These are phyloP conservation scores for Coffea humblotiana DNA, from an alignment of 305 asterid species.

Conservation along the genomic window DNA sequence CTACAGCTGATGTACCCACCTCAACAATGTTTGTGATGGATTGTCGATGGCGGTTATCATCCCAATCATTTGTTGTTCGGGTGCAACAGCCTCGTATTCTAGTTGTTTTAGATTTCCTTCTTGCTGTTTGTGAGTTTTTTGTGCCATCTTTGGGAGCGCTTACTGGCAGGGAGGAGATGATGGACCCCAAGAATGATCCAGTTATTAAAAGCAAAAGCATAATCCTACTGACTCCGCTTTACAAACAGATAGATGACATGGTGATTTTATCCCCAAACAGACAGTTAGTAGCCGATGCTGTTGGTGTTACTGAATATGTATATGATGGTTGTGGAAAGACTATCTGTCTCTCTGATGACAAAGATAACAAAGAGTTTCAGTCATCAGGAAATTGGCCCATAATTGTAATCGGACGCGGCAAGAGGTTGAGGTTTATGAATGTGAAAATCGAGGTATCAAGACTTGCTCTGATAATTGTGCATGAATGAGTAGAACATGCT, in stretches of 20 bases:
- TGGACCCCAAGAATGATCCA: constrained; percentile 92
- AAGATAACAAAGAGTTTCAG: constrained; percentile 53
- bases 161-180: constrained; percentile 95
- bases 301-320: constrained; percentile 75
- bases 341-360: constrained; percentile 58
- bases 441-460: constrained; percentile 84
- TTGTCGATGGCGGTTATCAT: constrained; percentile 89
- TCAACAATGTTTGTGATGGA: constrained; percentile 98
- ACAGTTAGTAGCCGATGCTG: constrained; percentile 83
- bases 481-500: not conserved
- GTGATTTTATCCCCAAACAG: constrained; percentile 73
- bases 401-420: constrained; percentile 87
- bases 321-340: constrained; percentile 97
- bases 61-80: constrained; percentile 89
- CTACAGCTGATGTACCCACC: constrained; percentile 50
- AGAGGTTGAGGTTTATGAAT: constrained; percentile 80
- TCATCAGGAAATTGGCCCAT: constrained; percentile 57
- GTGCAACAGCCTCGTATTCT: constrained; percentile 96
- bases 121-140: constrained; percentile 87
- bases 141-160: constrained; percentile 91
- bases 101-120: constrained; percentile 91
- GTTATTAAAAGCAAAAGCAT: constrained; percentile 65
- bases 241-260: constrained; percentile 75
- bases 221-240: constrained; percentile 54
- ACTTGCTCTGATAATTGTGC: constrained; percentile 13